phyloP scores from a whole-genome alignment of 768 basidiomycete genomes.

The Heimioporus sp. region DNA sequence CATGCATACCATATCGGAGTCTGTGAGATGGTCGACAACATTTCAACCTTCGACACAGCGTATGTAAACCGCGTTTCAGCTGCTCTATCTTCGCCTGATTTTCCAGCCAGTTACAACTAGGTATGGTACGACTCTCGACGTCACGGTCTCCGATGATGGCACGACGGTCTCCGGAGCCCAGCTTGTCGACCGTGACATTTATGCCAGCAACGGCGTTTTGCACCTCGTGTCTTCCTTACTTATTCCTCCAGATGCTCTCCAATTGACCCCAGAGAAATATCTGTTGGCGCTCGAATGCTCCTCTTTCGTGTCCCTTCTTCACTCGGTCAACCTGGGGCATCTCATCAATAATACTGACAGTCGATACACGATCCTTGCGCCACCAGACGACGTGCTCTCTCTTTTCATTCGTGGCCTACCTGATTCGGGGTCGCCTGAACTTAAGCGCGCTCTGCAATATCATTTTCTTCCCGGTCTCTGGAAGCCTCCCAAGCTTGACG shows the following conservation, averaged over 20 bases:
- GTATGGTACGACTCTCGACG: conserved; percentile 62
- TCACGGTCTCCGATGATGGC: conserved; percentile 52
- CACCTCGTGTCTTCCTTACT: conserved; percentile 87
- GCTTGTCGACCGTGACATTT: conserved; percentile 77
- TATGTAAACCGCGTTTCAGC: conserved; percentile 35
- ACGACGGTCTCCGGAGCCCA: conserved; percentile 56
- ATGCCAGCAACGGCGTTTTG: conserved; percentile 92
- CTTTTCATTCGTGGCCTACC: conserved; percentile 57
- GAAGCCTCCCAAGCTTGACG: conserved; percentile 63
- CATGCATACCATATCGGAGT: conserved; percentile 66
- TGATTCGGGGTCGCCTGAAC: conserved; percentile 59
- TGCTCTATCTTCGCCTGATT: conserved; percentile 10
- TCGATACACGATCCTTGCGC: conserved; percentile 88
- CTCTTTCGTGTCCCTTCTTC: conserved; percentile 83
- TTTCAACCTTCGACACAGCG: conserved; percentile 52
- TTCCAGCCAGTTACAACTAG: conserved; percentile 61
- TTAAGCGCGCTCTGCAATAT: conserved; percentile 76
- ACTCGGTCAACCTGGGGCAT: conserved; percentile 70
- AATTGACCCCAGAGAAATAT: conserved; percentile 91
- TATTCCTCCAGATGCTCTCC: conserved; percentile 69
- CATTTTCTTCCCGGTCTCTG: conserved; percentile 89
- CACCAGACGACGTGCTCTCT: conserved; percentile 79
- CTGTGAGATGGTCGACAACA: conserved; percentile 68
- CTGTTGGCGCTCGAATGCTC: conserved; percentile 91
- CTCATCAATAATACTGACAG: conserved; percentile 69